Conservation (phyloP, 2,329 filamentous ascomycete genomes). For the Fusarium sp. region DNA sequence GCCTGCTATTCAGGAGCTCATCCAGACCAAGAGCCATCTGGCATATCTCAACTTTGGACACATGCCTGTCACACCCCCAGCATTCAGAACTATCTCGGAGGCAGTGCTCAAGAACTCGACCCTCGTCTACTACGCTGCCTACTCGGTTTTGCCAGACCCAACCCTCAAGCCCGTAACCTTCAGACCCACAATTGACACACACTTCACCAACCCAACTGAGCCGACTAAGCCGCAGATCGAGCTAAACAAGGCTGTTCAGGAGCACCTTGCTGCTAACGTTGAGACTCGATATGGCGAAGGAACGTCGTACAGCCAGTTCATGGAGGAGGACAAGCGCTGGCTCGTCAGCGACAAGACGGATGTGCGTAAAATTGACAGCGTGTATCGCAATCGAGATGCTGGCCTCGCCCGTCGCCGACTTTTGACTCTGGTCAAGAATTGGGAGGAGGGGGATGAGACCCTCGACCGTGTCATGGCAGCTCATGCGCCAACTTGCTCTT, state of each 20-base stretch:
- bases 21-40: constrained; percentile 52
- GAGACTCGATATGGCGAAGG: constrained; percentile 50
- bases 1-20: constrained; percentile 52
- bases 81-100: constrained; percentile 47
- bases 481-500: constrained; percentile 48
- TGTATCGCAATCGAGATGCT: constrained; percentile 59
- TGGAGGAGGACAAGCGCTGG: constrained; percentile 57
- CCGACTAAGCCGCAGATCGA: constrained; percentile 46
- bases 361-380: constrained; percentile 59
- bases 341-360: constrained; percentile 56
- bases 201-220: constrained; percentile 44
- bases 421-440: constrained; percentile 55
- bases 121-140: constrained; percentile 56
- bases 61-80: constrained; percentile 52
- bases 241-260: constrained; percentile 49
- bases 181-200: constrained; percentile 48
- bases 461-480: constrained; percentile 55
- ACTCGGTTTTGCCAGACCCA: constrained; percentile 54
- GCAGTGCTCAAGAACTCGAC: constrained; percentile 50
- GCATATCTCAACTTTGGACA: constrained; percentile 60
- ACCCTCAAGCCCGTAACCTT: constrained; percentile 44
- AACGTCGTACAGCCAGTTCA: constrained; percentile 51
- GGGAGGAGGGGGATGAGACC: constrained; percentile 58
- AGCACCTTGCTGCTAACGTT: constrained; percentile 52
- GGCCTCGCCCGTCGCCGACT: constrained; percentile 54